These are phyloP conservation scores for Akebia trifoliata DNA, from an alignment of 164 flowering plant genomes.

Conservation along the genomic window DNA sequence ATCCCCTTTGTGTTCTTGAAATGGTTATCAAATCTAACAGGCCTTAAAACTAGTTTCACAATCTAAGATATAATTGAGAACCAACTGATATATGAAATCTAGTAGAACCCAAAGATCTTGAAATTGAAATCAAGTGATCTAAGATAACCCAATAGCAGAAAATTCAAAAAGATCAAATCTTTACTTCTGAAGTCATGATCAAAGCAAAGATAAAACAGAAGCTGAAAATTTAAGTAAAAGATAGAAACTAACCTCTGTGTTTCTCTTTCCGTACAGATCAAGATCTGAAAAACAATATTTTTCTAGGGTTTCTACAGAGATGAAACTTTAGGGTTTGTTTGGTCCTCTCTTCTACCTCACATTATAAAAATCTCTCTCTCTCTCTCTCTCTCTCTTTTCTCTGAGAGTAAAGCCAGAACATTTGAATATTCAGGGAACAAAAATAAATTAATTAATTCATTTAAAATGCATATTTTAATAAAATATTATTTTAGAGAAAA, in stretches of 20 bases:
- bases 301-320: neutral
- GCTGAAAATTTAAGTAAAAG: neutral
- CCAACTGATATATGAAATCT: conserved; percentile 8
- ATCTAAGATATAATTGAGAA: conserved; percentile 3
- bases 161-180: conserved; percentile 1
- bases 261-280: neutral
- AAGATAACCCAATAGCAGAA: conserved; percentile 7
- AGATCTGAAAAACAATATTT: conserved; percentile 9
- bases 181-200: neutral
- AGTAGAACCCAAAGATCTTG: neutral
- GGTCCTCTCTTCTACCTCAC: conserved; percentile 3
- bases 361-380: neutral
- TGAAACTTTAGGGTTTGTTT: conserved; percentile 23
- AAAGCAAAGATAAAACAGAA: neutral
- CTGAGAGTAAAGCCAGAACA: conserved; percentile 3
- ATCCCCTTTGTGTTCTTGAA: neutral
- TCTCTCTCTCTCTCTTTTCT: conserved; percentile 8
- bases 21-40: conserved; percentile 4
- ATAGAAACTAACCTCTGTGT: conserved; percentile 14
- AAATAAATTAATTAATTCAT: neutral
- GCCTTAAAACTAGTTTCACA: conserved; percentile 2
- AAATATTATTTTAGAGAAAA: neutral
- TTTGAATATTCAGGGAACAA: conserved; percentile 12
- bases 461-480: neutral
- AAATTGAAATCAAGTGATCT: neutral